phyloP scores from a whole-genome alignment of 2,329 filamentous ascomycete species.

The Venturia pyrina region DNA sequence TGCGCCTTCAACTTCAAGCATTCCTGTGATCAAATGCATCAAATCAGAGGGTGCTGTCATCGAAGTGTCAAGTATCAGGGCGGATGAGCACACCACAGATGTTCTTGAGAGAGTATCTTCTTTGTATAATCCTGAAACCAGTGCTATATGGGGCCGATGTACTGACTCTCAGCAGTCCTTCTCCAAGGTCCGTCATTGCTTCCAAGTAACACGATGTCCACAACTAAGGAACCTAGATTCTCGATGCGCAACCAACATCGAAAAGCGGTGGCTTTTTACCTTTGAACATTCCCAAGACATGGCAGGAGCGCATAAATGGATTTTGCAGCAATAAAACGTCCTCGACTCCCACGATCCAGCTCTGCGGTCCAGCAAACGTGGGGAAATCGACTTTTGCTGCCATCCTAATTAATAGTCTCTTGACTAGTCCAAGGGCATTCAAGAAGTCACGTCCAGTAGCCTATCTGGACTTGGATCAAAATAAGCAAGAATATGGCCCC shows the following conservation, averaged over 20 bases:
- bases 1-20: background rate
- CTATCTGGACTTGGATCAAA: constrained; percentile 4
- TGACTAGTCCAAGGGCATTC: background rate
- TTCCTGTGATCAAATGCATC: constrained; percentile 11
- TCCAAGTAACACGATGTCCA: background rate
- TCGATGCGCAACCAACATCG: background rate
- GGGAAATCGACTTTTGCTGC: constrained; percentile 4
- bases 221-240: constrained; percentile 1
- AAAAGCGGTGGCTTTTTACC: background rate
- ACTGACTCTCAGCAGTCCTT: background rate
- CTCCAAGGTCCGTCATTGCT: background rate
- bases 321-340: background rate
- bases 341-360: background rate
- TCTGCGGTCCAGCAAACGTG: constrained; percentile 4
- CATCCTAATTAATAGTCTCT: background rate
- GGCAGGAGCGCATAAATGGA: constrained; percentile 6
- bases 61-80: background rate
- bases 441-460: background rate
- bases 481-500: constrained; percentile 3
- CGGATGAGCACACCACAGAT: background rate
- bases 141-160: background rate
- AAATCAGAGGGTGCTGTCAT: constrained; percentile 6
- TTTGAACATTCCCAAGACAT: background rate
- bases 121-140: background rate
- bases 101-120: background rate